Conservation (phyloP, 2,329 filamentous ascomycete species). For the Aspergillus pseudoterreus region DNA sequence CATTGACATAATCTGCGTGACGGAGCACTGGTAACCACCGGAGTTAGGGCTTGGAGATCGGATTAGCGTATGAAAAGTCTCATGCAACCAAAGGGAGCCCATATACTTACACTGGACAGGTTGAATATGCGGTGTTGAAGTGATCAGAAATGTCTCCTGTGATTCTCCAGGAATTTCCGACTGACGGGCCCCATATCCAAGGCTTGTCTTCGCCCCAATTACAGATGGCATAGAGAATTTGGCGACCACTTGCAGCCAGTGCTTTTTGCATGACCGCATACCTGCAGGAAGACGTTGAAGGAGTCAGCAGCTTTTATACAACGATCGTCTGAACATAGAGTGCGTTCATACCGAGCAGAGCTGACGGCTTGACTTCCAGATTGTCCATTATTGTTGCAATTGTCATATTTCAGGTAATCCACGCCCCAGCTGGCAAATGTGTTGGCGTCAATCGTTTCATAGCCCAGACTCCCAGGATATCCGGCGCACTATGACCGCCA, state of each 20-base stretch:
- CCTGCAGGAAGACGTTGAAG: background rate
- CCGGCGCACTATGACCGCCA: background rate
- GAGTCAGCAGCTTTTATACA: too few relatives aligned
- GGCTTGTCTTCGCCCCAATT: background rate
- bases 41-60: too few relatives aligned
- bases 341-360: background rate
- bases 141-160: background rate
- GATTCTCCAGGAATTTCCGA: background rate
- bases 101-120: background rate
- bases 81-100: background rate
- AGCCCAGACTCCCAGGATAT: background rate
- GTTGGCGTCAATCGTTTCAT: background rate
- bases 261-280: background rate
- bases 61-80: too few relatives aligned
- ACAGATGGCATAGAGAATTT: background rate
- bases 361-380: background rate
- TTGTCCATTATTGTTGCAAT: background rate
- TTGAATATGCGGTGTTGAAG: background rate
- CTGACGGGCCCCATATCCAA: background rate
- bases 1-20: background rate
- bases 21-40: background rate
- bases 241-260: background rate
- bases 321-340: too few relatives aligned
- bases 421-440: background rate
- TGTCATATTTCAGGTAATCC: background rate